phyloP scores from a whole-genome alignment of 1,284 basidiomycete genomes.

The Pseudozyma pruni region DNA sequence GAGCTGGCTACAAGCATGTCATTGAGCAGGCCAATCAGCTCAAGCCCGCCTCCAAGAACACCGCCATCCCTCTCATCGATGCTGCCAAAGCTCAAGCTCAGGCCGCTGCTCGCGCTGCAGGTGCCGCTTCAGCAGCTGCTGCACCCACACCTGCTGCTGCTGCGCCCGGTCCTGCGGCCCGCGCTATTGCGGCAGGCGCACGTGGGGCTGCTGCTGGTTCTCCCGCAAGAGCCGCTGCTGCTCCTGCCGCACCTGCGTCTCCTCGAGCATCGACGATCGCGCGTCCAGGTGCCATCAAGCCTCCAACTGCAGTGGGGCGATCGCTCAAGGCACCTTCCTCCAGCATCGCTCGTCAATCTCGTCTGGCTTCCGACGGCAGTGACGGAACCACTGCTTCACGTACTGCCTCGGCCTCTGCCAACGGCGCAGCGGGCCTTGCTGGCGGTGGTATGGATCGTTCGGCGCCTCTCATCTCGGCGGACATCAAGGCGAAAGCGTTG shows the following conservation, averaged over 20 bases:
- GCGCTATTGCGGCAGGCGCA: conserved; percentile 9
- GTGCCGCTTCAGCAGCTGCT: conserved; percentile 40
- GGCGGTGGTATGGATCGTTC: conserved; percentile 26
- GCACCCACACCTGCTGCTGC: conserved; percentile 18
- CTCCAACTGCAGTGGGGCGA: conserved; percentile 49
- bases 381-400: conserved; percentile 26
- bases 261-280: conserved; percentile 36
- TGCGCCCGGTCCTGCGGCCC: conserved; percentile 8
- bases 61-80: conserved; percentile 88
- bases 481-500: conserved; percentile 77
- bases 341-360: conserved; percentile 30
- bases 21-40: conserved; percentile 85
- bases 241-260: conserved; percentile 16
- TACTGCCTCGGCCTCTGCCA: conserved; percentile 23
- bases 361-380: conserved; percentile 33
- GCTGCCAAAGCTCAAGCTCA: conserved; percentile 68
- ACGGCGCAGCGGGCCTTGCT: conserved; percentile 17
- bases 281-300: conserved; percentile 48
- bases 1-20: conserved; percentile 84
- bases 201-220: conserved; percentile 18
- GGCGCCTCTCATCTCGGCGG: conserved; percentile 78
- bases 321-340: conserved; percentile 51
- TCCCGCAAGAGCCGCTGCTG: conserved; percentile 21
- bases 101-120: conserved; percentile 50
- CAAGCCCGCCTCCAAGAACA: conserved; percentile 89